Base-by-base conservation (phyloP, 2,329 filamentous ascomycete genomes). In the Endothia cerciana region DNA sequence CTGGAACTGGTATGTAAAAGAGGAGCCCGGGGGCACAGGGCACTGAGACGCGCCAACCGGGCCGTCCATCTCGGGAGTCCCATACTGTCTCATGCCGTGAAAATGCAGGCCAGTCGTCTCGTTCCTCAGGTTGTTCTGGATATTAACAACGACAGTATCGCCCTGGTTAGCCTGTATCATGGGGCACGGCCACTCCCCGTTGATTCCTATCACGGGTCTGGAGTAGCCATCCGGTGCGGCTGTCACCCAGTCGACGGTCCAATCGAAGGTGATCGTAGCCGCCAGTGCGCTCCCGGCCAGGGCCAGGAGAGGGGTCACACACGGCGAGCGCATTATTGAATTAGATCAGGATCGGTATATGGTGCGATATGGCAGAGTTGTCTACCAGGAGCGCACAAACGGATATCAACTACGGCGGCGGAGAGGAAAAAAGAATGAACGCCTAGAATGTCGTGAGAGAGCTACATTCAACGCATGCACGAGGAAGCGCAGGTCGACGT, bases 181-280 rank as follows among this genome's bases (percentile, higher is more conserved):
- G 1, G 88, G 88, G 63, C 86, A 83, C 15, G 88, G 88, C 85
- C 87, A 89, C 71, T 84, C 73, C 4, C 82, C 82, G 70, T 90
- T 90, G 74, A 90, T 85, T 15, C 85, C 86, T 17, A 79, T 75
- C 53, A 80, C 75, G 2, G 77, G 74, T 28, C 78, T 73, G 13
- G 68, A 65, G 56, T 76, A 74, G 41, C 79, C 78, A 65, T 80
- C 77, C 0, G 78, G 79, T 7, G 73, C 69, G 3, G 74, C 74
- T 58, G 69, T 76, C 3, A 81, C 78, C 79, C 79, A 81, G 8
- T 75, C 78, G 51, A 78, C 73, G 41, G 77, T 73, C 78, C 78
- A 81, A 68, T 77, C 70, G 66, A 76, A 76, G 3, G 73, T 75
- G 22, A 80, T 75, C 0, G 74, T 76, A 5, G 68, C 74, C 7